Evolutionary conservation across 139 green algal species (phyloP).

Genomic region (Chlamydomonas eustigma): DNA sequence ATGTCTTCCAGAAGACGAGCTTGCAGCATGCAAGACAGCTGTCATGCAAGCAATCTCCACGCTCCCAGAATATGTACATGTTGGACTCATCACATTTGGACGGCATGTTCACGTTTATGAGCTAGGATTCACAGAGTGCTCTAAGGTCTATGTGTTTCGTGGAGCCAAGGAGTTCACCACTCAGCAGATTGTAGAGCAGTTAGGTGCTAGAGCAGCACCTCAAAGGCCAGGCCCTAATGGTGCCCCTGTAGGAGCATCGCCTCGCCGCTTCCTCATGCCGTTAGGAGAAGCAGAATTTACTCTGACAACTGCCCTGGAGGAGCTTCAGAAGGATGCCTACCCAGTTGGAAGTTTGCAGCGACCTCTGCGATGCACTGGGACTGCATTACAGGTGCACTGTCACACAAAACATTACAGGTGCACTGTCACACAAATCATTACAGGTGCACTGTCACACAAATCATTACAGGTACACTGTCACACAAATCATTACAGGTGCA

Average conservation of each 20-base stretch:
- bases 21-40: slow-evolving; percentile 67
- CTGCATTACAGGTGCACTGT: slow-evolving; percentile 70
- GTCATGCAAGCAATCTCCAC: slow-evolving; percentile 60
- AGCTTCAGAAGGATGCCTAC: slow-evolving; percentile 76
- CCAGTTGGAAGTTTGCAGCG: slow-evolving; percentile 65
- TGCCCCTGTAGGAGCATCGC: slow-evolving; percentile 2
- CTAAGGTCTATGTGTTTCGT: slow-evolving; percentile 91
- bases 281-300: slow-evolving; percentile 89
- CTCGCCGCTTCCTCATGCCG: slow-evolving; percentile 62
- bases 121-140: slow-evolving; percentile 86
- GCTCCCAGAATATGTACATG: slow-evolving; percentile 64
- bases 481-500: too few species aligned
- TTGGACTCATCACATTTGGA: slow-evolving; percentile 92
- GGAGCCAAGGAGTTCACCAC: slow-evolving; percentile 86
- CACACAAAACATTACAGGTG: too few species aligned
- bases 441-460: too few species aligned
- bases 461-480: too few species aligned
- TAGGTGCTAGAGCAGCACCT: slow-evolving; percentile 56
- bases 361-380: slow-evolving; percentile 83
- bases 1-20: slow-evolving; percentile 83
- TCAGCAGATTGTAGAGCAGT: slow-evolving; percentile 61
- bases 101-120: slow-evolving; percentile 97
- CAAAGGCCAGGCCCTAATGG: slow-evolving; percentile 1
- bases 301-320: slow-evolving; percentile 83
- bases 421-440: too few species aligned